Conservation (phyloP, 1,139 yeast species). For the Neolecta irregularis region DNA sequence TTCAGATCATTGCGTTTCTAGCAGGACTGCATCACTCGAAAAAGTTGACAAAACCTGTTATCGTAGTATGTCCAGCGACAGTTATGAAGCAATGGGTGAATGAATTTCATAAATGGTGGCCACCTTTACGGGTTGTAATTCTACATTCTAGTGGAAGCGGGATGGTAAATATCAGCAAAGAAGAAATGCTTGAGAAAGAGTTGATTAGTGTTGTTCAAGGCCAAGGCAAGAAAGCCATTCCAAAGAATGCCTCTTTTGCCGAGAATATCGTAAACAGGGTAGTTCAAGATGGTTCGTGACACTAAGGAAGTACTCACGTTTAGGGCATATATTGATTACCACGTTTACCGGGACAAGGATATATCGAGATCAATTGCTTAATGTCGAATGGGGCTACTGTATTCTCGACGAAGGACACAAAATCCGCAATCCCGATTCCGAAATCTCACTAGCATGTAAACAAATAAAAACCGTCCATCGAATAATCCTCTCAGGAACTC, state of each 20-base stretch:
- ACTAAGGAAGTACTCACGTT: slow-evolving; percentile 13
- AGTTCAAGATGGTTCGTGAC: too few relatives aligned
- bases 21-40: slow-evolving; percentile 84
- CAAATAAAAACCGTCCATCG: slow-evolving; percentile 68
- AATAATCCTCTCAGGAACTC: slow-evolving; percentile 84
- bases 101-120: slow-evolving; percentile 97
- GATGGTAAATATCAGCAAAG: slow-evolving; percentile 36
- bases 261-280: slow-evolving; percentile 32
- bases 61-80: slow-evolving; percentile 92
- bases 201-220: too few relatives aligned
- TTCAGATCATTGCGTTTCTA: slow-evolving; percentile 74
- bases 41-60: slow-evolving; percentile 54
- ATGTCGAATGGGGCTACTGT: slow-evolving; percentile 73
- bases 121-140: slow-evolving; percentile 73
- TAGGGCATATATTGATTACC: slow-evolving; percentile 75
- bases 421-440: slow-evolving; percentile 86
- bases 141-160: slow-evolving; percentile 89
- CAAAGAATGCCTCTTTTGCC: too few relatives aligned
- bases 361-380: slow-evolving; percentile 54
- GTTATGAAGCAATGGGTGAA: slow-evolving; percentile 92
- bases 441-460: slow-evolving; percentile 71
- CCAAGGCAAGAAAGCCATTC: background rate
- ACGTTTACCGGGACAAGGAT: slow-evolving; percentile 82
- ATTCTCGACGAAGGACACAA: slow-evolving; percentile 94
- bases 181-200: slow-evolving; percentile 35